Evolutionary conservation across 257 asterid species (phyloP).

Genomic region (Solanum pinnatisectum): DNA sequence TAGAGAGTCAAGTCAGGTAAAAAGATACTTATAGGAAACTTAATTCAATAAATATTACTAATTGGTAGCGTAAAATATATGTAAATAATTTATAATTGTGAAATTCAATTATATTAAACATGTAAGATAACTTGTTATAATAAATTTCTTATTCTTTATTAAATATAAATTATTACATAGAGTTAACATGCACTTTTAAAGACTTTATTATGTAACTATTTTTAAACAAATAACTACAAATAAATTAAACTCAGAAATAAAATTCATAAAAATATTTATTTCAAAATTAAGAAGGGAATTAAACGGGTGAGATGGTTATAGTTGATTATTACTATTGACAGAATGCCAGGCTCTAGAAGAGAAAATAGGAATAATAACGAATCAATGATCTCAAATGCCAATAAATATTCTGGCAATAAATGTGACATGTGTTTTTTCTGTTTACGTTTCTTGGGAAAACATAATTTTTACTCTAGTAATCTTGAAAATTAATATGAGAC

Average conservation of each 20-base stretch:
- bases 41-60: not conserved
- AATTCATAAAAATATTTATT: not conserved
- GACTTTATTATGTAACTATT: too few relatives aligned
- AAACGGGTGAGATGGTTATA: too few relatives aligned
- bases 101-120: not conserved
- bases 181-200: too few relatives aligned
- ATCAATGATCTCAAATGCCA: slow-evolving; percentile 2
- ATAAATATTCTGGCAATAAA: slow-evolving; percentile 15
- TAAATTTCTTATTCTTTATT: too few relatives aligned
- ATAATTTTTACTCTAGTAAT: too few relatives aligned
- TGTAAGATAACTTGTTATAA: not conserved
- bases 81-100: not conserved
- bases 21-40: not conserved
- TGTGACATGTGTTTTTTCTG: not conserved
- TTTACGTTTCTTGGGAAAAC: not conserved
- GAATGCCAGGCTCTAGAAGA: not conserved
- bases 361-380: not conserved
- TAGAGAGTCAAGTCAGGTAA: not conserved
- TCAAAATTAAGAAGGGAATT: too few relatives aligned
- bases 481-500: too few relatives aligned
- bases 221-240: too few relatives aligned
- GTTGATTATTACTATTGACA: not conserved
- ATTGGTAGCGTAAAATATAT: not conserved
- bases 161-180: too few relatives aligned
- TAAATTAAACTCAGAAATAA: not conserved